Evolutionary conservation across 2,329 filamentous ascomycete genomes (phyloP).

Genomic region (Sphaerulina populicola): DNA sequence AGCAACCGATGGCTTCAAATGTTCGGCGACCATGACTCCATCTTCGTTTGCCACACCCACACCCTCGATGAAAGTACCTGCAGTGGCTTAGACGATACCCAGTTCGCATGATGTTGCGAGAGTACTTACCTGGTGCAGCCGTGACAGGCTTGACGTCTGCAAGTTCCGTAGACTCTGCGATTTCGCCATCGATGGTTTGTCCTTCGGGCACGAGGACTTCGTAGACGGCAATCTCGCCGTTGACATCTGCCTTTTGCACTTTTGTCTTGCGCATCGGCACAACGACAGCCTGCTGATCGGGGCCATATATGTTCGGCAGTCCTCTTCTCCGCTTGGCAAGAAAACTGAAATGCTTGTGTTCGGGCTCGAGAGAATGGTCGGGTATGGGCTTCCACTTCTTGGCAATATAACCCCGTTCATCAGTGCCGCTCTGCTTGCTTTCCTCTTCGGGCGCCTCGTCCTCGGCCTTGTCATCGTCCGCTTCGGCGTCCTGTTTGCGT

Average conservation of each 20-base stretch:
- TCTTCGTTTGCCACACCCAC: conserved; percentile 53
- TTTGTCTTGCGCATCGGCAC: conserved; percentile 65
- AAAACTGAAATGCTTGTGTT: conserved; percentile 47
- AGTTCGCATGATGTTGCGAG: background rate
- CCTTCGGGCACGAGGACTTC: conserved; percentile 75
- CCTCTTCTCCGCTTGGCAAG: conserved; percentile 55
- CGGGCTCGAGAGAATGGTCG: conserved; percentile 49
- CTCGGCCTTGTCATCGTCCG: conserved; percentile 51
- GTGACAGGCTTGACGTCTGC: conserved; percentile 40
- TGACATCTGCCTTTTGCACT: conserved; percentile 62
- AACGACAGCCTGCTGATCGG: conserved; percentile 22
- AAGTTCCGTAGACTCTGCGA: conserved; percentile 51
- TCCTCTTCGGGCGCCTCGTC: conserved; percentile 36
- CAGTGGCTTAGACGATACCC: background rate
- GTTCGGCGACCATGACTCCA: conserved; percentile 48
- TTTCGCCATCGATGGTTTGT: conserved; percentile 71
- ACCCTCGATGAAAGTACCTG: conserved; percentile 49
- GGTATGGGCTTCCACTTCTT: conserved; percentile 53
- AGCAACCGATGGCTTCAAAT: conserved; percentile 23
- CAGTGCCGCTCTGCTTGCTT: conserved; percentile 26
- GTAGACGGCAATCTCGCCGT: conserved; percentile 73
- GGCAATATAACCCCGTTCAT: conserved; percentile 45
- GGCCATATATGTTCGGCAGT: conserved; percentile 46
- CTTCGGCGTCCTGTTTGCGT: conserved; percentile 49
- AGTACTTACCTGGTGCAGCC: conserved; percentile 44